Base-by-base conservation (phyloP, 495 filamentous ascomycete genomes). In the Penicillium soppii region DNA sequence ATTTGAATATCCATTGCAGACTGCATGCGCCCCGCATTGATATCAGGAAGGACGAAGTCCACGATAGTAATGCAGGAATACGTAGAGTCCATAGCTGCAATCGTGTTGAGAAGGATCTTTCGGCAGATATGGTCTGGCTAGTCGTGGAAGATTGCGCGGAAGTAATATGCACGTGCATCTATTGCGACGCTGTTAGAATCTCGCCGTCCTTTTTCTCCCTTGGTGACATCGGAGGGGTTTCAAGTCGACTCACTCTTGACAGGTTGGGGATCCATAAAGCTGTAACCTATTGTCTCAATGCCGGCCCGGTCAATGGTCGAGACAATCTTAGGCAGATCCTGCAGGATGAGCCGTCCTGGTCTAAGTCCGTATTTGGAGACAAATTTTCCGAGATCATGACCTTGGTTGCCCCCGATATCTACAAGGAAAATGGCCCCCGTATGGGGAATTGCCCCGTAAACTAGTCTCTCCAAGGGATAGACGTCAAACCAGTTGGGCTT, bases 321-420 rank as follows among this genome's bases (percentile, higher is more conserved):
- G 3, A 54, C 27, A 4, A 45, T 48, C 23, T 44, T 53, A 7
- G 51, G 52, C 4, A 59, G 38, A 37, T 55, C 50, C 35, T 59
- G 56, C 1, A 54, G 17, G 1, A 59, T 45, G 7, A 52, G 21
- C 8, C 39, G 47, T 1, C 56, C 52, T 7, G 52, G 52, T 2
- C 17, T 22, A 9, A n/a, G 20, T 0, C 21, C 25, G 2, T 52
- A 40, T 27, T 21, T 7, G 15, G 37, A 17, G 10, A 27, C 19
- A 23, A 80, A 71, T 10, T 52, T 54, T 3, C 52, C 35, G 0
- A 78, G 56, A 40, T 82, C 73, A 37, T 79, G 70, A 1, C 79
- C 78, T 4, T 59, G 38, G n/a, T 64, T 66, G 3, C 78, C 79
- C 26, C 69, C 78, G 2, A 80, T 59, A 60, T 83, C 81, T 5